Evolutionary conservation across 2,329 filamentous ascomycete genomes (phyloP), one percentile per base, ranked within the genome.

Genomic region (Dactylella cylindrospora): DNA sequence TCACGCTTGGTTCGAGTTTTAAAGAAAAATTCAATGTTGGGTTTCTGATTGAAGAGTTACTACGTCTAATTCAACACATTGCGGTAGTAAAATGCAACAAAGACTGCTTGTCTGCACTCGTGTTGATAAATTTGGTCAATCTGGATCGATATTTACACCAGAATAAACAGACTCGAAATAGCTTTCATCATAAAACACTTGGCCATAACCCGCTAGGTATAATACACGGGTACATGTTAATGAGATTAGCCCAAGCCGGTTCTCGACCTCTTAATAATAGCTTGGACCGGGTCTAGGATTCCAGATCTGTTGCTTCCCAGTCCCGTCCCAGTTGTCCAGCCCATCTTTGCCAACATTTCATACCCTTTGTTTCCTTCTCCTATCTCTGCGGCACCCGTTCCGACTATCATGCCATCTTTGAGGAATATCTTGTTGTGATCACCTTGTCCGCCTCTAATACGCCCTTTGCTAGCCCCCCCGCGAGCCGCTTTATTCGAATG

Each of bases 261-360:
- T 71, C 90, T 94, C 7, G 82, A 84, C 29, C 83, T 87, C 75
- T 95, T 95, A 67, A 98, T 86, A 20, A 93, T 82, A 66, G 95
- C 90, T 20, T 83, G 79, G 19, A 98, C 86, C 0, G 91, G 91
- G 64, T 88, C 82, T 66, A 95, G 74, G 46, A 95, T 93, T 25
- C 93, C 93, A 9, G 32, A 40, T 72, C 93, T 88, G 72, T 94
- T 95, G 8, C 87, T 82, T 46, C 93, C 93, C 0, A 98, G 78
- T 1, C 86, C 87, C 70, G 85, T 95, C 3, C 93, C 93, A 46
- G 79, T 85, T 64, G 81, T 86, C 90, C 93, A 98, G 2, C 93
- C 93, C 93, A 97, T 97, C 74, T 93, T 97, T 75, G 95, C 89
- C 66, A 98, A 75, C 83, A 98, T 87, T 2, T 83, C 82, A 44